Evolutionary conservation across 331 rosid genomes (phyloP).

Genomic region (Pyrus hybrid): DNA sequence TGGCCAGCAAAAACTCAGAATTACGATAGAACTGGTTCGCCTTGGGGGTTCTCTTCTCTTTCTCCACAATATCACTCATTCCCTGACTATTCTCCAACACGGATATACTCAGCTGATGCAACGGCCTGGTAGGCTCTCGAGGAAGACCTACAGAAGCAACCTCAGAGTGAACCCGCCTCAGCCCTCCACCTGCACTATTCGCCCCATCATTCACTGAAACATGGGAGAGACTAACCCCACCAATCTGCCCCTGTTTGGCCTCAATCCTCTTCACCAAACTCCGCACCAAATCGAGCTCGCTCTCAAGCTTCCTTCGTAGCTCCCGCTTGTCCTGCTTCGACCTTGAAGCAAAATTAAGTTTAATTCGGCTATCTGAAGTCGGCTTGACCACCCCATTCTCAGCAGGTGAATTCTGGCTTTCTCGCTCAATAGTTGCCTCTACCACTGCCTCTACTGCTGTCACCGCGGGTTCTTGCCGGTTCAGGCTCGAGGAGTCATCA

Average conservation of each 20-base stretch:
- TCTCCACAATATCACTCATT: constrained; percentile 59
- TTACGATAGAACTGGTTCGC: constrained; percentile 86
- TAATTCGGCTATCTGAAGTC: constrained; percentile 30
- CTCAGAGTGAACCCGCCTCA: constrained; percentile 56
- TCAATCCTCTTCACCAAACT: constrained; percentile 67
- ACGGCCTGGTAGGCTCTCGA: constrained; percentile 43
- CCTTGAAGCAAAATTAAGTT: constrained; percentile 27
- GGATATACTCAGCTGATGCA: constrained; percentile 49
- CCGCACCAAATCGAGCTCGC: constrained; percentile 54
- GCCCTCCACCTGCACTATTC: constrained; percentile 33
- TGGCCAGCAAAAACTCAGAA: constrained; percentile 81
- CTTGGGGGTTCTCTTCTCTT: constrained; percentile 94
- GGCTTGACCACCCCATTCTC: constrained; percentile 29
- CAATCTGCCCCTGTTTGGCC: constrained; percentile 47
- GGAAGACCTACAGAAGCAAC: constrained; percentile 53
- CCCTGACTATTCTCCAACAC: constrained; percentile 65
- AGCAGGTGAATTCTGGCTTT: constrained; percentile 21
- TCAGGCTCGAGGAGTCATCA: constrained; percentile 35
- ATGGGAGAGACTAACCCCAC: constrained; percentile 30
- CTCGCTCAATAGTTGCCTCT: constrained; percentile 1
- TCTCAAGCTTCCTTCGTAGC: constrained; percentile 55
- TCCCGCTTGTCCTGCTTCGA: constrained; percentile 53
- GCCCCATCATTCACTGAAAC: constrained; percentile 21
- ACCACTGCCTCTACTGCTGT: constrained; percentile 19
- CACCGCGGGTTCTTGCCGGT: constrained; percentile 18